Conservation (phyloP, 768 basidiomycete genomes). For the Psilocybe subaeruginosa region DNA sequence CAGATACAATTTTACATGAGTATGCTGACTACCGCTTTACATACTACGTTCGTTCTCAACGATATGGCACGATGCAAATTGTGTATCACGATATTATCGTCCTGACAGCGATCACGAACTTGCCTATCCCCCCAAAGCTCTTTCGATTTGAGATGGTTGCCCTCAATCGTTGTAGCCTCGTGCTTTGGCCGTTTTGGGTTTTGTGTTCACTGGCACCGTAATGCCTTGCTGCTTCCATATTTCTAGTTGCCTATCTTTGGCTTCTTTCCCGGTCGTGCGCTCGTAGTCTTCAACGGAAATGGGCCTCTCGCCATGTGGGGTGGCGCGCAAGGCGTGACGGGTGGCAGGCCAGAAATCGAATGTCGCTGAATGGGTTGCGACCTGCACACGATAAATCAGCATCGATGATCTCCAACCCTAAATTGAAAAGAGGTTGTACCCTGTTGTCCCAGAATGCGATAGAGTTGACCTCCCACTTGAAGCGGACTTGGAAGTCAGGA, state of each 20-base stretch:
- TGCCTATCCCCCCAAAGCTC: not conserved
- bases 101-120: not conserved
- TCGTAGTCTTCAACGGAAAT: conserved; percentile 77
- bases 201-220: conserved; percentile 34
- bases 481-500: conserved; percentile 75
- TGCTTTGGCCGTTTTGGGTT: conserved; percentile 34
- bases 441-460: conserved; percentile 90
- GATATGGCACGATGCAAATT: not conserved
- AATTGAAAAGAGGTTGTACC: conserved; percentile 36
- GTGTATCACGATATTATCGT: not conserved
- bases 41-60: not conserved
- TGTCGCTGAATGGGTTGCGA: conserved; percentile 78
- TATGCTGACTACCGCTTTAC: not conserved
- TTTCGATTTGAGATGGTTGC: not conserved
- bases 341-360: conserved; percentile 83
- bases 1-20: not conserved
- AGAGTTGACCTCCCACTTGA: conserved; percentile 77
- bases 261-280: conserved; percentile 60
- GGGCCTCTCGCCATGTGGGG: conserved; percentile 81
- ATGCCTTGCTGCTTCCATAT: conserved; percentile 72
- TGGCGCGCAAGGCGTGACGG: conserved; percentile 79
- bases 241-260: conserved; percentile 75
- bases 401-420: not conserved
- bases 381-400: conserved; percentile 34
- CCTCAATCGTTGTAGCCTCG: conserved; percentile 66